Evolutionary conservation across 2,329 filamentous ascomycete species (phyloP).

Genomic region (Alternaria metachromatica): DNA sequence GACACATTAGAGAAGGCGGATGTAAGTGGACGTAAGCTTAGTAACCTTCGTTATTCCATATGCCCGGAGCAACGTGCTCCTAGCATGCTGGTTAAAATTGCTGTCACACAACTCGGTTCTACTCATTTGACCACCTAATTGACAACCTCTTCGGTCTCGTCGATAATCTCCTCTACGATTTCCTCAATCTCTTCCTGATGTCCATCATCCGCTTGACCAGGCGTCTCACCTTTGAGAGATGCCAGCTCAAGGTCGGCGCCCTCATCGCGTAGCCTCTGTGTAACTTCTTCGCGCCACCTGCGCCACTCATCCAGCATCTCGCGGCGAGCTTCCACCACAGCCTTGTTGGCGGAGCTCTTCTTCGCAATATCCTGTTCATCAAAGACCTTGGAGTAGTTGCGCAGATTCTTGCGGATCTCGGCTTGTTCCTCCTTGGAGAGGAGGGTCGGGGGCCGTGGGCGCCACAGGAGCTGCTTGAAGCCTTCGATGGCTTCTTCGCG

Average conservation of each 20-base stretch:
- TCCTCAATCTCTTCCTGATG: slow-evolving; percentile 67
- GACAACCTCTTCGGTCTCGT: slow-evolving; percentile 84
- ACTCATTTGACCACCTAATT: slow-evolving; percentile 18
- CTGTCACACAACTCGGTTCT: neutral
- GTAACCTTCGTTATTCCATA: neutral
- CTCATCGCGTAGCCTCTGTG: slow-evolving; percentile 67
- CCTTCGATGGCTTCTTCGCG: slow-evolving; percentile 92
- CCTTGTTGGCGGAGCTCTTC: slow-evolving; percentile 90
- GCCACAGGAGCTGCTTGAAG: slow-evolving; percentile 98
- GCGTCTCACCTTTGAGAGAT: slow-evolving; percentile 55
- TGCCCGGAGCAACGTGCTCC: neutral
- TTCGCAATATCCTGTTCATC: slow-evolving; percentile 95
- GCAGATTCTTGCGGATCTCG: slow-evolving; percentile 95
- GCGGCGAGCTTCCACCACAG: slow-evolving; percentile 87
- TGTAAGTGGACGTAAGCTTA: neutral
- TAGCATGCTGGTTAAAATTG: neutral
- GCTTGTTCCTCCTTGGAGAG: slow-evolving; percentile 97
- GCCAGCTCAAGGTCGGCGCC: slow-evolving; percentile 64
- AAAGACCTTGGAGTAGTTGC: slow-evolving; percentile 93
- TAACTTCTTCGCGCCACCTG: slow-evolving; percentile 77
- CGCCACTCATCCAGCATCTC: slow-evolving; percentile 86
- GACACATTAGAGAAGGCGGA: neutral
- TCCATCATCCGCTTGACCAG: slow-evolving; percentile 54
- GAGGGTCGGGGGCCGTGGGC: slow-evolving; percentile 87
- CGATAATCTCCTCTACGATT: slow-evolving; percentile 87